phyloP scores from a whole-genome alignment of 2,329 filamentous ascomycete genomes.

The Penicillium sp. region DNA sequence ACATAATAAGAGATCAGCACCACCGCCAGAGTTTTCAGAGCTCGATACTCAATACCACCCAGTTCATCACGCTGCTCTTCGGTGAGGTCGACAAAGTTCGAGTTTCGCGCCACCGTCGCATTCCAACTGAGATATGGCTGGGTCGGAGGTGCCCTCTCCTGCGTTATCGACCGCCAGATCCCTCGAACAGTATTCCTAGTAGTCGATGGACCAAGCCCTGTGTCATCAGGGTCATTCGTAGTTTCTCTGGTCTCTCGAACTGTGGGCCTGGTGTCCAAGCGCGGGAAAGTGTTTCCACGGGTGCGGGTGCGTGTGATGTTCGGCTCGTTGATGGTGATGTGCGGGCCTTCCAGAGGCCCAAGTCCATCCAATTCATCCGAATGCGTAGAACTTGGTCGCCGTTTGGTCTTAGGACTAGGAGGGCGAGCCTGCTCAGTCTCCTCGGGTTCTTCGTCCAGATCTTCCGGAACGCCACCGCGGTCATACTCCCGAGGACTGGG shows the following conservation, averaged over 20 bases:
- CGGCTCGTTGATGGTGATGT: constrained; percentile 47
- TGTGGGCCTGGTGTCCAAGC: constrained; percentile 34
- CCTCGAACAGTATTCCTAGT: constrained; percentile 31
- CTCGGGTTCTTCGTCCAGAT: constrained; percentile 47
- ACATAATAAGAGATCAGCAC: constrained; percentile 76
- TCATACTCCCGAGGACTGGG: constrained; percentile 89
- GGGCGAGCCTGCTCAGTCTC: constrained; percentile 18
- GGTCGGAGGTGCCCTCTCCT: constrained; percentile 41
- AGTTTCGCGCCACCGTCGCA: constrained; percentile 88
- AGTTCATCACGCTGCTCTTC: constrained; percentile 91
- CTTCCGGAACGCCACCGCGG: constrained; percentile 65
- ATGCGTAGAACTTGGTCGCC: constrained; percentile 11
- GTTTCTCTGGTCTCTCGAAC: constrained; percentile 27
- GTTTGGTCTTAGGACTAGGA: constrained; percentile 22
- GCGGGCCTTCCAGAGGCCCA: constrained; percentile 30
- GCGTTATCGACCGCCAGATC: constrained; percentile 34
- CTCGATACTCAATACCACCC: constrained; percentile 92
- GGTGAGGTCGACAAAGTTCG: constrained; percentile 78
- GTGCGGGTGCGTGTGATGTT: constrained; percentile 33
- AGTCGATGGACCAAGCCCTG: constrained; percentile 16
- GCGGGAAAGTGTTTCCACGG: constrained; percentile 35
- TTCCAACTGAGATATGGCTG: constrained; percentile 93
- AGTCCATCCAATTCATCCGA: constrained; percentile 22
- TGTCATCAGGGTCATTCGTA: constrained; percentile 9
- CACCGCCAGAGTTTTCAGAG: constrained; percentile 75